These are phyloP conservation scores for Fraxinus sp. DNA, from an alignment of 305 asterid genomes.

Conservation along the genomic window DNA sequence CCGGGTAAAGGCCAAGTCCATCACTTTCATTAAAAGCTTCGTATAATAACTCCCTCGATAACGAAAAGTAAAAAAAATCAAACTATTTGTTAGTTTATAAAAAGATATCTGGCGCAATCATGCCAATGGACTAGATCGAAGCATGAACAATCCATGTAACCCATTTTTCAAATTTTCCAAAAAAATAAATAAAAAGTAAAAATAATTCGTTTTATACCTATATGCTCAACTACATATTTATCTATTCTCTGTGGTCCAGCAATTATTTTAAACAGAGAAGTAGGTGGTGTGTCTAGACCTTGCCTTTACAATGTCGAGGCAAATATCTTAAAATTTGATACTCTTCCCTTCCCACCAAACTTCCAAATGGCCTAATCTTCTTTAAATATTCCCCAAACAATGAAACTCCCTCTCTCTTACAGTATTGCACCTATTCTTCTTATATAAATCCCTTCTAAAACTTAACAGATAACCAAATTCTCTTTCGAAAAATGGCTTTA, in stretches of 20 bases:
- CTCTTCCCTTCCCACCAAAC: constrained; percentile 57
- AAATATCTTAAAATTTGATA: constrained; percentile 67
- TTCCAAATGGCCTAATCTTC: constrained; percentile 39
- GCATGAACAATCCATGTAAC: too few relatives aligned
- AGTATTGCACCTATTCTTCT: constrained; percentile 21
- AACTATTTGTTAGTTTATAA: too few relatives aligned
- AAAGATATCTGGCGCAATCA: background rate
- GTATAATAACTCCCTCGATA: too few relatives aligned
- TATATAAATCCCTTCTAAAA: constrained; percentile 25
- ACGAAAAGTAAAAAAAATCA: too few relatives aligned
- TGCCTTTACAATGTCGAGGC: constrained; percentile 58
- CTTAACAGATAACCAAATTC: background rate
- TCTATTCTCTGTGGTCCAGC: background rate
- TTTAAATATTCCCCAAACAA: constrained; percentile 13
- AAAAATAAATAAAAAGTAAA: too few relatives aligned
- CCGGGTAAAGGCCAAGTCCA: too few relatives aligned
- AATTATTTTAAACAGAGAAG: constrained; percentile 32
- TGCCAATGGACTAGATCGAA: too few relatives aligned
- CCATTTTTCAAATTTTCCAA: too few relatives aligned
- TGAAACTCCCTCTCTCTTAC: constrained; percentile 28
- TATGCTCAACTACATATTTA: background rate
- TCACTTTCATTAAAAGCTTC: too few relatives aligned
- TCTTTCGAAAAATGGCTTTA: constrained; percentile 36
- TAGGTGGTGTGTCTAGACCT: constrained; percentile 69
- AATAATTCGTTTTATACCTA: too few relatives aligned